Evolutionary conservation across 106 monocot species (phyloP).

Genomic region (Platanthera zijinensis): DNA sequence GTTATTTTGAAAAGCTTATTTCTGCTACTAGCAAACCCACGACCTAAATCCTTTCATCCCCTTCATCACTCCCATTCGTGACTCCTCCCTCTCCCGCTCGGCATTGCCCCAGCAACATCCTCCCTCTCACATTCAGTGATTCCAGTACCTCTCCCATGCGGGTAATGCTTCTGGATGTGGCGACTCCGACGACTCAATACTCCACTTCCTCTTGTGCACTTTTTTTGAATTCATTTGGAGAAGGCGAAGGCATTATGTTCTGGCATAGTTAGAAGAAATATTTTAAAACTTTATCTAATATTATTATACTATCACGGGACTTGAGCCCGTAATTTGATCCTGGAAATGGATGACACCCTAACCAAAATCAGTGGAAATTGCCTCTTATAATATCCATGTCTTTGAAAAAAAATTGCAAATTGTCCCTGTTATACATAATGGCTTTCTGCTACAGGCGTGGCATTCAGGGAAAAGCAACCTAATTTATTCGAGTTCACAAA

Average conservation of each 20-base stretch:
- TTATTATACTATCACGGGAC: background rate
- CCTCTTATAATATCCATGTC: background rate
- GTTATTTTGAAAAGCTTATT: too few species aligned
- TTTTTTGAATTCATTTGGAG: background rate
- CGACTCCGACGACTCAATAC: too few species aligned
- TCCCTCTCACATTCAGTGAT: too few species aligned
- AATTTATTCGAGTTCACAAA: slow-evolving; percentile 65
- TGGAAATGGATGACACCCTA: background rate
- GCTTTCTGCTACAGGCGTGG: slow-evolving; percentile 44
- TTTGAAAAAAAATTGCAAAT: background rate
- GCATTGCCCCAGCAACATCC: too few species aligned
- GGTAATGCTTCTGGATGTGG: too few species aligned
- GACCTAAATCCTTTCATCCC: too few species aligned
- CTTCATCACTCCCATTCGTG: too few species aligned
- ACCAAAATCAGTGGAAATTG: background rate
- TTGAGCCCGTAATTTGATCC: background rate
- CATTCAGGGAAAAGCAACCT: slow-evolving; percentile 37
- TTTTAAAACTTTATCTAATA: background rate
- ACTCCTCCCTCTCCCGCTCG: too few species aligned
- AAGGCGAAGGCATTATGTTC: background rate
- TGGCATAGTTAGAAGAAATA: background rate
- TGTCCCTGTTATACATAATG: background rate
- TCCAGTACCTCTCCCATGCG: too few species aligned
- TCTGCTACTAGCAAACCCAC: too few species aligned
- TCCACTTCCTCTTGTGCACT: too few species aligned